Conservation (phyloP, 2,329 filamentous ascomycete species). For the Apiospora aurea region DNA sequence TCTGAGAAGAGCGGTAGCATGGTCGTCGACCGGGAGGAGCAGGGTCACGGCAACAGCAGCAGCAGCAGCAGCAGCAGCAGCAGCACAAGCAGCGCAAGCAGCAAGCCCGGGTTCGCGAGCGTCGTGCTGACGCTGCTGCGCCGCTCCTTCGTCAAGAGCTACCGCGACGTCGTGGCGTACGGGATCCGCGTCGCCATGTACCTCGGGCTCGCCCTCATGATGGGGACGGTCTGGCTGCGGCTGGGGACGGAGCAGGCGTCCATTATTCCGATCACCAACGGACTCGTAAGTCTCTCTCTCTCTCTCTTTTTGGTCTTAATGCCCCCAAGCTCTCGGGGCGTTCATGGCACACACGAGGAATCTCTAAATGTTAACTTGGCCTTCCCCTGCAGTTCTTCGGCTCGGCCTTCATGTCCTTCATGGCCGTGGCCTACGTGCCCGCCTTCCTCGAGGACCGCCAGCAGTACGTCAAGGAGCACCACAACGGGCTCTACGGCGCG, state of each 20-base stretch:
- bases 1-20: constrained; percentile 30
- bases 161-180: constrained; percentile 84
- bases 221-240: constrained; percentile 87
- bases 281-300: constrained; percentile 65
- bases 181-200: constrained; percentile 84
- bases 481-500: constrained; percentile 82
- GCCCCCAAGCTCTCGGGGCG: too few relatives aligned
- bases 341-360: too few relatives aligned
- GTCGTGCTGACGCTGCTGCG: constrained; percentile 74
- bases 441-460: constrained; percentile 81
- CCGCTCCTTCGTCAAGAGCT: constrained; percentile 82
- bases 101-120: constrained; percentile 52
- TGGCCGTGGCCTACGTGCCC: constrained; percentile 86
- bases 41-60: neutral
- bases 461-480: constrained; percentile 77
- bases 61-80: too few relatives aligned
- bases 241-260: constrained; percentile 71
- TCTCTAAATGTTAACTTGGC: too few relatives aligned
- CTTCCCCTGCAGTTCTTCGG: constrained; percentile 65
- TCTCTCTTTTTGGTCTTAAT: too few relatives aligned
- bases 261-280: constrained; percentile 84
- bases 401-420: constrained; percentile 79
- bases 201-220: constrained; percentile 78
- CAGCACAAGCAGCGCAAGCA: neutral
- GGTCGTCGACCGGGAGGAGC: constrained; percentile 30